Conservation (phyloP, 1,284 basidiomycete genomes). For the Neolentinus lepideus region DNA sequence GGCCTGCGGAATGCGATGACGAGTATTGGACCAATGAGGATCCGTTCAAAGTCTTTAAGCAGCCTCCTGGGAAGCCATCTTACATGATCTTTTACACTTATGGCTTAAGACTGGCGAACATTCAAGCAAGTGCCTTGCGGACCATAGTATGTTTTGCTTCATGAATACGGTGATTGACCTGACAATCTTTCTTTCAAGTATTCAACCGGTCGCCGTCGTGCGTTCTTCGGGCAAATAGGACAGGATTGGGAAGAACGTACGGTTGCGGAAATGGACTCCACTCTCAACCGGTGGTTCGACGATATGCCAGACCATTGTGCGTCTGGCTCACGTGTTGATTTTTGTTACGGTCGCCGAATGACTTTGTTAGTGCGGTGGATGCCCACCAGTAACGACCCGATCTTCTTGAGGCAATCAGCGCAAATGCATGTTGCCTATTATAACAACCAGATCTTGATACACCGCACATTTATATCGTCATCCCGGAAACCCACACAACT, state of each 20-base stretch:
- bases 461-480: constrained; percentile 45
- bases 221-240: constrained; percentile 27
- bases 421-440: constrained; percentile 40
- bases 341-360: background rate
- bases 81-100: constrained; percentile 32
- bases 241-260: constrained; percentile 31
- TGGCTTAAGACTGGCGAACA: constrained; percentile 35
- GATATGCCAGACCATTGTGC: constrained; percentile 32
- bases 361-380: constrained; percentile 35
- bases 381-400: constrained; percentile 27
- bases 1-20: constrained; percentile 44
- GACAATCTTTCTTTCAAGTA: constrained; percentile 19
- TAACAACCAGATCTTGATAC: constrained; percentile 38
- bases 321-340: background rate
- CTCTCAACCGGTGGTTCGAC: constrained; percentile 41
- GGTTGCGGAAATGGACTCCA: constrained; percentile 39
- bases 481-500: constrained; percentile 20
- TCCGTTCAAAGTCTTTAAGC: constrained; percentile 19
- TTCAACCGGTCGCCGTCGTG: constrained; percentile 35
- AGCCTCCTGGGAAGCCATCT: constrained; percentile 27
- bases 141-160: constrained; percentile 26
- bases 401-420: constrained; percentile 39
- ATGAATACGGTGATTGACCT: background rate
- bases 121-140: constrained; percentile 34
- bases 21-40: constrained; percentile 35